phyloP scores from a whole-genome alignment of 2,329 filamentous ascomycete genomes.

The Cadophora sp. region DNA sequence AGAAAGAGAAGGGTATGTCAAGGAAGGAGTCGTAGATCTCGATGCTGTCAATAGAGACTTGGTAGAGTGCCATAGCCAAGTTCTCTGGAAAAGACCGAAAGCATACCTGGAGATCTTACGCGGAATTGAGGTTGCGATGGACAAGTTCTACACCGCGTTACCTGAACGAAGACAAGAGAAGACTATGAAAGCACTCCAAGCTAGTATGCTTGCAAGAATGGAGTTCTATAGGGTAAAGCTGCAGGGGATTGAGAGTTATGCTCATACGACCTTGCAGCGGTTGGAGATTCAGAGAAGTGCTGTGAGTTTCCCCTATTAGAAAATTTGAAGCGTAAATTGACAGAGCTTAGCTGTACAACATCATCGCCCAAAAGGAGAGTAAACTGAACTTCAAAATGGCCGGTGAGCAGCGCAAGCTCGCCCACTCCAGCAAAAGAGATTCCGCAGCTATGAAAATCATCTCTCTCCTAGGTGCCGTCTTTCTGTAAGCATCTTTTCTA shows the following conservation, averaged over 20 bases:
- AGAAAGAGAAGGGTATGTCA: conserved; percentile 56
- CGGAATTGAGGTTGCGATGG: conserved; percentile 53
- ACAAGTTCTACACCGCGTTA: conserved; percentile 28
- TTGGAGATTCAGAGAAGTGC: conserved; percentile 67
- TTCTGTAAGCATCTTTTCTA: conserved; percentile 47
- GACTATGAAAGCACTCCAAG: conserved; percentile 54
- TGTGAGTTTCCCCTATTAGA: conserved; percentile 48
- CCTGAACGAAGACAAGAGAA: conserved; percentile 31
- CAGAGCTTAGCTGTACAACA: conserved; percentile 64
- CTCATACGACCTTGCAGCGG: conserved; percentile 65
- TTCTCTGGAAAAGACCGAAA: conserved; percentile 69
- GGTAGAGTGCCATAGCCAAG: conserved; percentile 68
- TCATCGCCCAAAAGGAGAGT: conserved; percentile 68
- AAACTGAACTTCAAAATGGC: conserved; percentile 65
- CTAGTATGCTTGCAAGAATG: conserved; percentile 58
- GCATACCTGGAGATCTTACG: conserved; percentile 62
- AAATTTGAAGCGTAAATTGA: conserved; percentile 10
- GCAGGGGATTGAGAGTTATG: conserved; percentile 68
- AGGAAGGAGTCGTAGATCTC: conserved; percentile 58
- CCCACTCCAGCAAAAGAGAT: conserved; percentile 49
- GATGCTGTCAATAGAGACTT: conserved; percentile 67
- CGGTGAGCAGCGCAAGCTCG: conserved; percentile 49
- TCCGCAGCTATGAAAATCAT: conserved; percentile 68
- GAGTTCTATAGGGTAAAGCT: conserved; percentile 68
- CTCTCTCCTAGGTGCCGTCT: conserved; percentile 66